These are phyloP conservation scores for Torulaspora gathmanii DNA, from an alignment of 805 yeast species.

Conservation along the genomic window DNA sequence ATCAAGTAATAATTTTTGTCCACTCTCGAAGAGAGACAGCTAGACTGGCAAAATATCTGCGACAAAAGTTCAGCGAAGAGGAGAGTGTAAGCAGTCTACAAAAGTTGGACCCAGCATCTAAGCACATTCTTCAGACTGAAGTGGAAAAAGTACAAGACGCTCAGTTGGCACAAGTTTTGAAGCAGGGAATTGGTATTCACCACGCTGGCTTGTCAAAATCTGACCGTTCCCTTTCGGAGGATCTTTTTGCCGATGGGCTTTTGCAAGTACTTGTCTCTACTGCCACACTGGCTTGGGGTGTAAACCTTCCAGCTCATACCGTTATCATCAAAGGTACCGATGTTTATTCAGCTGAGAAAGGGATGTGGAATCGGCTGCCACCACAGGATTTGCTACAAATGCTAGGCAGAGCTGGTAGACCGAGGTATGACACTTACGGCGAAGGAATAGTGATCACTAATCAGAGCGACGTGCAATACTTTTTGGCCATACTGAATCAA, in stretches of 20 bases:
- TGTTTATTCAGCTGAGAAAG: constrained; percentile 84
- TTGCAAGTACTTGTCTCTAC: constrained; percentile 82
- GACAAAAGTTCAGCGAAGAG: constrained; percentile 54
- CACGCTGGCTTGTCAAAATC: constrained; percentile 79
- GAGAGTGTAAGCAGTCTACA: constrained; percentile 45
- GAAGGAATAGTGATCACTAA: constrained; percentile 91
- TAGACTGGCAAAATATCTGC: constrained; percentile 72
- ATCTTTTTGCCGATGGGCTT: constrained; percentile 81
- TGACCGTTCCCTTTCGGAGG: constrained; percentile 78
- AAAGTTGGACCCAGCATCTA: constrained; percentile 48
- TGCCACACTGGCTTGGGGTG: constrained; percentile 97
- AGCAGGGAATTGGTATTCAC: constrained; percentile 79
- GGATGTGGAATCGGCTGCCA: constrained; percentile 84
- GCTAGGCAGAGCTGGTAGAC: constrained; percentile 99
- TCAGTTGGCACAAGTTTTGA: constrained; percentile 54
- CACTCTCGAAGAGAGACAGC: constrained; percentile 91
- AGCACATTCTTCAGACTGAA: constrained; percentile 61
- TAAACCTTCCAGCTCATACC: constrained; percentile 90
- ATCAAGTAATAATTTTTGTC: constrained; percentile 85
- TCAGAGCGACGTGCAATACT: constrained; percentile 80
- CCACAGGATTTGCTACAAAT: constrained; percentile 94
- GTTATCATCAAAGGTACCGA: constrained; percentile 92
- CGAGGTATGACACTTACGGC: constrained; percentile 86
- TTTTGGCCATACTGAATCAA: constrained; percentile 83
- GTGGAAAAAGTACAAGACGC: constrained; percentile 50